These are phyloP conservation scores for Mucor indicus DNA, from an alignment of 371 early-diverging fungal species.

Conservation along the genomic window DNA sequence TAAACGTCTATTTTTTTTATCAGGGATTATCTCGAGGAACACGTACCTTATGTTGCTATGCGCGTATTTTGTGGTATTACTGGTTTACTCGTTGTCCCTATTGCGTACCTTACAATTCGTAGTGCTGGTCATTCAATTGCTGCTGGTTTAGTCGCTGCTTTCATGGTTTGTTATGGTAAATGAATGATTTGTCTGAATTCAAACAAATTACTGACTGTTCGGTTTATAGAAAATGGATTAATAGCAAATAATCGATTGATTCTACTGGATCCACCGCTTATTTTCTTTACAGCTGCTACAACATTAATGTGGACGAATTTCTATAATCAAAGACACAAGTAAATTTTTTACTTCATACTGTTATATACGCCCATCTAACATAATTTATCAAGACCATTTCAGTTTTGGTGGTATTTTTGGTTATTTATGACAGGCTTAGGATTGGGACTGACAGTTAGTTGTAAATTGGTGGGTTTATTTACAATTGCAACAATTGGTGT, in stretches of 20 bases:
- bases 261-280: conserved; percentile 84
- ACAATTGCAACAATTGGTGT: conserved; percentile 82
- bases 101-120: conserved; percentile 44
- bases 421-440: conserved; percentile 63
- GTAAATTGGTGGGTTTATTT: conserved; percentile 93
- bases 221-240: conserved; percentile 74
- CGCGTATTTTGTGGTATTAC: conserved; percentile 38
- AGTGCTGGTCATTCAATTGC: conserved; percentile 44
- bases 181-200: background rate
- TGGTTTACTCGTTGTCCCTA: conserved; percentile 44
- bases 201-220: background rate
- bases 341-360: background rate
- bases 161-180: conserved; percentile 49
- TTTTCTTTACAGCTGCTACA: conserved; percentile 80
- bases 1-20: background rate
- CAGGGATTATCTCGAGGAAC: conserved; percentile 41
- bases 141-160: conserved; percentile 37
- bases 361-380: background rate
- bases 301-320: conserved; percentile 81
- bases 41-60: conserved; percentile 43
- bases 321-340: conserved; percentile 49
- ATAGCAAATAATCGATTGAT: conserved; percentile 90
- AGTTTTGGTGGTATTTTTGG: conserved; percentile 73
- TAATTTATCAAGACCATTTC: conserved; percentile 52
- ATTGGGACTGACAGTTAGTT: conserved; percentile 60